Percentiles rank a stretch among this genome's conserved stretches.
These are phyloP conservation scores for Paecilomyces sp. DNA, from an alignment of 2,329 filamentous ascomycete genomes.

Conservation along the genomic window DNA sequence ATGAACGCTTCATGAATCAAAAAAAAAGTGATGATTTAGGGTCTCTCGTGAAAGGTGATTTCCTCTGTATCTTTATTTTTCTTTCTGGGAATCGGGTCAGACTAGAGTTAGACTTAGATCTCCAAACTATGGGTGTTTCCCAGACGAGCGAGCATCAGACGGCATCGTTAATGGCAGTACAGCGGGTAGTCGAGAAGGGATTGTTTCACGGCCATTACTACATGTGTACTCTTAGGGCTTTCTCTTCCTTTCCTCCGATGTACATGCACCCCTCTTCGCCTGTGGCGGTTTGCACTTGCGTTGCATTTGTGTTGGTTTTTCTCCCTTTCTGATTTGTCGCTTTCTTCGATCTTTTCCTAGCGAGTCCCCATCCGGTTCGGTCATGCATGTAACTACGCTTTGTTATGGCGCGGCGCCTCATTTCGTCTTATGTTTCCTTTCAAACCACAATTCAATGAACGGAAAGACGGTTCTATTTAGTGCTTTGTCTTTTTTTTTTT, in stretches of 20 bases:
- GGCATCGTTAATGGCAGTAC: background rate
- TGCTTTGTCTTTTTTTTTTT: background rate
- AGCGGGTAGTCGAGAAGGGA: background rate
- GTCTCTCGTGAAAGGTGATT: slow-evolving; percentile 7
- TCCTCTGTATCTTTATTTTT: background rate
- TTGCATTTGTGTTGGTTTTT: slow-evolving; percentile 6
- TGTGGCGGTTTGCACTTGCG: slow-evolving; percentile 1
- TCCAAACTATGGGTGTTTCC: slow-evolving; percentile 7
- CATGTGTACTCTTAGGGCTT: slow-evolving; percentile 5
- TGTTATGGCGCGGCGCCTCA: background rate
- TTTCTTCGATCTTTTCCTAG: background rate
- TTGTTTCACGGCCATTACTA: background rate
- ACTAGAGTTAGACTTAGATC: slow-evolving; percentile 16
- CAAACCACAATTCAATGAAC: background rate
- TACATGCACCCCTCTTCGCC: slow-evolving; percentile 5
- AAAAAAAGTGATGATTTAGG: slow-evolving; percentile 7
- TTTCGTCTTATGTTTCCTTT: background rate
- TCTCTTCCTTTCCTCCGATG: slow-evolving; percentile 12
- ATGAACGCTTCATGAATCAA: slow-evolving; percentile 8
- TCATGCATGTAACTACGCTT: background rate
- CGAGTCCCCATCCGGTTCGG: background rate
- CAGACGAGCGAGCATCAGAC: slow-evolving; percentile 6
- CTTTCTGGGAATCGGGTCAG: background rate
- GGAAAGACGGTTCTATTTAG: background rate
- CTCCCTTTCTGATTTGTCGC: slow-evolving; percentile 3